A percentile compares a stretch with the other conserved stretches of the same genome.
Conservation (phyloP, 208 protist species). For the Herpetomonas tarakana region DNA sequence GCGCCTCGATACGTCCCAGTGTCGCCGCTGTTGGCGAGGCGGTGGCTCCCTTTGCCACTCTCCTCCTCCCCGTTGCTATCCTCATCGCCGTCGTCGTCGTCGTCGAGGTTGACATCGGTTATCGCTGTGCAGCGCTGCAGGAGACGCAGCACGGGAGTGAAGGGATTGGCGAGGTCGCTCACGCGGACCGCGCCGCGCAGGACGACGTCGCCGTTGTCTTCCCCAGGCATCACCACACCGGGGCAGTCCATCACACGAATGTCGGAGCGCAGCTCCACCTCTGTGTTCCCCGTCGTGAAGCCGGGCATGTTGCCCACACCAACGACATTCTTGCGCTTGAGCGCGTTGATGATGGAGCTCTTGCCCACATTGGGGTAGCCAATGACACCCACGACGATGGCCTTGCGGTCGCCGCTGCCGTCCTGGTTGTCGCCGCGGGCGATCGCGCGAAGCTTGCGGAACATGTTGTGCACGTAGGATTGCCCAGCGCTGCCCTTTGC, state of each 20-base stretch:
- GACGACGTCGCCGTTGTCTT: conserved; percentile 90
- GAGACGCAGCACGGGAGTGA: conserved; percentile 88
- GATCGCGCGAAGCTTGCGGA: conserved; percentile 92
- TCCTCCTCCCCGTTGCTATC: conserved; percentile 39
- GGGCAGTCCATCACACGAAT: conserved; percentile 97
- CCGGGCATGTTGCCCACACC: conserved; percentile 92
- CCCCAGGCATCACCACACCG: conserved; percentile 93
- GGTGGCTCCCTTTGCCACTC: conserved; percentile 13
- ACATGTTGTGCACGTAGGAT: conserved; percentile 75
- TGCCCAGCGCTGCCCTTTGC: conserved; percentile 57
- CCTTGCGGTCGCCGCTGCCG: conserved; percentile 76
- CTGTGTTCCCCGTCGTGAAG: conserved; percentile 94
- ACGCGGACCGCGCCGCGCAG: conserved; percentile 95
- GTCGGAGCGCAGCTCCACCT: conserved; percentile 95
- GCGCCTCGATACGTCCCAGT: conserved; percentile 3
- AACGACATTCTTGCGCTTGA: conserved; percentile 94
- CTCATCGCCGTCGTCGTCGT: conserved; percentile 25
- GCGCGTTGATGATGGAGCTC: conserved; percentile 96
- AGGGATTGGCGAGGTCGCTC: conserved; percentile 92
- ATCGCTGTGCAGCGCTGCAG: conserved; percentile 71
- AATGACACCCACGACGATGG: conserved; percentile 96
- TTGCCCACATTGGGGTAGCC: conserved; percentile 99
- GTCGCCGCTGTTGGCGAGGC: conserved; percentile 8
- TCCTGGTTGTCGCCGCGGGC: conserved; percentile 43
- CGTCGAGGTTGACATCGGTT: conserved; percentile 19